These are phyloP conservation scores for Cryptococcus sp. DNA, from an alignment of 1,284 basidiomycete species.

Conservation along the genomic window DNA sequence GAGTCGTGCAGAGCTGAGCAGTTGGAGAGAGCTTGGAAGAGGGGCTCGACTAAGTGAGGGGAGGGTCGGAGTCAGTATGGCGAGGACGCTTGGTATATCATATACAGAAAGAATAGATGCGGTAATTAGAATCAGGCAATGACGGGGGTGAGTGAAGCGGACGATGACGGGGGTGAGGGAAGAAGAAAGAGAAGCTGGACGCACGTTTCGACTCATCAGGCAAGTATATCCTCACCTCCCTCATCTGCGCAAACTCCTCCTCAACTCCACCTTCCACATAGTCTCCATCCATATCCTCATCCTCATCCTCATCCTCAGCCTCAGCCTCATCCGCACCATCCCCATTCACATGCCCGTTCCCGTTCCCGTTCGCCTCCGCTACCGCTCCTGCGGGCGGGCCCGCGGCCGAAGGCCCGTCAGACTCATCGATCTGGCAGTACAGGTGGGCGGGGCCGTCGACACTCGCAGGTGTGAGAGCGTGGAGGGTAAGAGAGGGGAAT, in stretches of 20 bases:
- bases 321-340: constrained; percentile 52
- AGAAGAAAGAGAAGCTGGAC: constrained; percentile 37
- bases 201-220: constrained; percentile 59
- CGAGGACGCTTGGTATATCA: background rate
- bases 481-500: constrained; percentile 80
- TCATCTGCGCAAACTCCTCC: constrained; percentile 60
- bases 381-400: background rate
- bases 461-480: constrained; percentile 73
- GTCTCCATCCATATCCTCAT: constrained; percentile 22
- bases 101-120: background rate
- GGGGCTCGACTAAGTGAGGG: constrained; percentile 63
- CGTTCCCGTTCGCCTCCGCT: constrained; percentile 1
- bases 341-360: constrained; percentile 12
- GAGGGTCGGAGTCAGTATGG: background rate
- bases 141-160: too few species aligned
- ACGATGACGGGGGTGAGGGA: too few species aligned
- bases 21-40: constrained; percentile 81
- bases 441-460: constrained; percentile 59
- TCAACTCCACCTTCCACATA: constrained; percentile 55
- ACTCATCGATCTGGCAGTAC: constrained; percentile 85
- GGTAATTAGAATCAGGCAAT: too few species aligned
- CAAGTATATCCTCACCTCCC: constrained; percentile 72
- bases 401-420: constrained; percentile 20
- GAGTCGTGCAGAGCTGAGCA: constrained; percentile 86
- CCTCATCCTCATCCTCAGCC: constrained; percentile 31